Base-by-base conservation (phyloP, 2,329 filamentous ascomycete genomes). In the Penicillium glabrum region DNA sequence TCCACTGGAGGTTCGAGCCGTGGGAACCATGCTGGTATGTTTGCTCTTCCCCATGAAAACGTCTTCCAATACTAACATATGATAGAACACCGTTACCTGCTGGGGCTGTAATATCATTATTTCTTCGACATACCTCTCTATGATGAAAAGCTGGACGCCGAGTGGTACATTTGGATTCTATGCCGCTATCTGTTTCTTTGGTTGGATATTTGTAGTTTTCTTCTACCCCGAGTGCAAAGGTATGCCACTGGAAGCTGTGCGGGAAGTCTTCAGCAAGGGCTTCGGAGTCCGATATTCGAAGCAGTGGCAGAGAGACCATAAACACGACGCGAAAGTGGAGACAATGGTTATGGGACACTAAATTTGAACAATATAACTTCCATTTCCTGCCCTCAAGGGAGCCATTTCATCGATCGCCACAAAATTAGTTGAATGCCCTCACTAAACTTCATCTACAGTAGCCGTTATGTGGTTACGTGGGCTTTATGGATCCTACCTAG, bases 191-290 rank as follows among this genome's bases (percentile, higher is more conserved):
- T 82, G 79, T 60, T 73, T 79, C 54, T 61, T 79, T 37, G 80
- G 79, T 7, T 80, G 75, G 71, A 43, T 80, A 5, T 72, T 78
- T 54, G 74, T 83, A 24, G 74, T 77, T 52, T 78, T 82, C 69
- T 82, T 72, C 61, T 84, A 82, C 61, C 81, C 81, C 0, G 80
- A 84, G 59, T 80, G 82, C 2, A 82, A 82, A 61, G 81, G 82
- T 11, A 79, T 84, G 75, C 78, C 81, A 19, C 69, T 84, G 3
- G 83, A 85, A 62, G 80, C 81, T 46, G 77, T 83, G n/a, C 71
- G 79, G 31, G 77, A 80, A 49, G 74, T 83, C 6, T 84, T 83
- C 61, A 65, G 75, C 44, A 72, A 80, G 46, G 78, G 78, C 0
- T 82, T 81, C 57, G 80, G 79, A 14, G 75, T 81, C 1, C 68